Percentiles rank a stretch among this genome's conserved stretches.
These are phyloP conservation scores for Urochloa ruziziensis DNA, from an alignment of 176 grass and related monocot genomes.

Conservation along the genomic window DNA sequence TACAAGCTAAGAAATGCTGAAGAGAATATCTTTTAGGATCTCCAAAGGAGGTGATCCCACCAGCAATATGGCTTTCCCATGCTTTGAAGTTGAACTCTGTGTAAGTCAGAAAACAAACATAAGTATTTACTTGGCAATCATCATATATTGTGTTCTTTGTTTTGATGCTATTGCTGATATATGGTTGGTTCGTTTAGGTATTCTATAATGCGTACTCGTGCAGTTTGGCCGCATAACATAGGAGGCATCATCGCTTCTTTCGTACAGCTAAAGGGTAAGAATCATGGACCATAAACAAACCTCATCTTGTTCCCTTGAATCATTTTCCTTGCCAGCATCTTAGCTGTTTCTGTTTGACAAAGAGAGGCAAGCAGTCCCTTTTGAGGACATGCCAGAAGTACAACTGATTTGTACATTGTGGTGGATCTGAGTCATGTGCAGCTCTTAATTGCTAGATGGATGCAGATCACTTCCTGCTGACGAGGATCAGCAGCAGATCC, in stretches of 20 bases:
- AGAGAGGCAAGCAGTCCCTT: slow-evolving; percentile 31
- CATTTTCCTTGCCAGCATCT: slow-evolving; percentile 43
- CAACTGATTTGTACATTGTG: slow-evolving; percentile 38
- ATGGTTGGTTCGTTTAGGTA: slow-evolving; percentile 17
- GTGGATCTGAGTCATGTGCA: slow-evolving; percentile 57
- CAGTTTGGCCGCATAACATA: slow-evolving; percentile 32
- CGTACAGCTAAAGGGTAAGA: slow-evolving; percentile 40
- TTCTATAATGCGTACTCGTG: slow-evolving; percentile 31
- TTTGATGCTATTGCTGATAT: slow-evolving; percentile 27
- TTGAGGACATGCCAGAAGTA: slow-evolving; percentile 40
- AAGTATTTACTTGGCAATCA: slow-evolving; percentile 23
- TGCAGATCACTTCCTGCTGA: slow-evolving; percentile 30
- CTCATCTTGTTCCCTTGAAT: slow-evolving; percentile 35
- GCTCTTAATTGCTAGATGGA: slow-evolving; percentile 34
- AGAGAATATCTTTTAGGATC: slow-evolving; percentile 42
- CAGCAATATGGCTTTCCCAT: slow-evolving; percentile 40
- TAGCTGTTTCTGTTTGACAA: slow-evolving; percentile 50
- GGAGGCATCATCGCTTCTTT: slow-evolving; percentile 14
- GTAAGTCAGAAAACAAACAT: slow-evolving; percentile 20
- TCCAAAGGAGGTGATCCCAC: not conserved
- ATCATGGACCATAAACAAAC: slow-evolving; percentile 25
- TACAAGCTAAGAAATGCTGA: slow-evolving; percentile 1
- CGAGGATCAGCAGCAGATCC: slow-evolving; percentile 43
- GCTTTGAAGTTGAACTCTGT: slow-evolving; percentile 20
- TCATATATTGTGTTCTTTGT: slow-evolving; percentile 24